Base-by-base conservation (phyloP, 2,329 filamentous ascomycete species). In the Nothophoma quercina region DNA sequence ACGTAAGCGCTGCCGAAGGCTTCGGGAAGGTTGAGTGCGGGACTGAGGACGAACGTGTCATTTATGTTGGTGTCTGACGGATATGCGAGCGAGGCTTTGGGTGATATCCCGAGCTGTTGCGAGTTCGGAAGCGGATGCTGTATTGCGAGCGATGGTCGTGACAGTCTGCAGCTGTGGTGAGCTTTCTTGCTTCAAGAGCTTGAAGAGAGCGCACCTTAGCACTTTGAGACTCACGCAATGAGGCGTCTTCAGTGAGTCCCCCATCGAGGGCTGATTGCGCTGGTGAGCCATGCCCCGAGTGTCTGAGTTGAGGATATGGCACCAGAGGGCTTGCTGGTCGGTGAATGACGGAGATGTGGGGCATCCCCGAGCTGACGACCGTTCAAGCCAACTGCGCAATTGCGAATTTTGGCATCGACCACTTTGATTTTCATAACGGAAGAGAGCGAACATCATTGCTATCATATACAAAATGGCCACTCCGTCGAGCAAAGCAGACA, bases 1-100 rank as follows among this genome's bases (percentile, higher is more conserved):
- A 98, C 93, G 73, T 97, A 97, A 7, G 93, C 93, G 10, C 91
- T 93, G 35, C 93, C 93, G 73, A 99, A 98, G 0, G 91, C 89
- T 13, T 92, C 88, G 8, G 95, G 93, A 1, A 98, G 86, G 38
- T 91, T 95, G 65, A 98, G 83, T 63, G 84, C 78, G 18, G 84
- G 82, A 23, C 80, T 81, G 42, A 88, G 75, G 29, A 85, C 81
- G 61, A 85, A 87, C 23, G 78, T 76, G 57, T 81, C 78, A 21
- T 74, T 70, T 51, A 81, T 77, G 22, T 73, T 67, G 25, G 77
- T 69, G 13, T 77, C 68, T 9, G 79, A 79, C 1, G 86, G 84
- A 72, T 92, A 93, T 34, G 90, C 88, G 41, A 96, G 82, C 12
- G 71, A 72, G 2, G 91, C 90, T 40, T 86, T 81, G 16, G 79